Evolutionary conservation across 495 filamentous ascomycete species (phyloP).

Genomic region (Cenococcum geophilum): DNA sequence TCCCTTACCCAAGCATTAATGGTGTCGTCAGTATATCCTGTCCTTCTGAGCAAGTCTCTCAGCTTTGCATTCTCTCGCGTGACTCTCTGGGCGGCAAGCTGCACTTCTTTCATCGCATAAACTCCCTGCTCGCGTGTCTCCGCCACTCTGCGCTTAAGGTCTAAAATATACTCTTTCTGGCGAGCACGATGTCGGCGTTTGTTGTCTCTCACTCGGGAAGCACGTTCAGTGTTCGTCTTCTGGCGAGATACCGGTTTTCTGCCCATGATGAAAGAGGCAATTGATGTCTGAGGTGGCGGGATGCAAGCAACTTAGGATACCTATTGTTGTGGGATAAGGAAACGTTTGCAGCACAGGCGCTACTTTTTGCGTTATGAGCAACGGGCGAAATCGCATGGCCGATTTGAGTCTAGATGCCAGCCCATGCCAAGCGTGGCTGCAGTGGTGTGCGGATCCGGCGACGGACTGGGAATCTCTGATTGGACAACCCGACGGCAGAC

Average conservation of each 20-base stretch:
- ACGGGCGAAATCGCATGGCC: no score
- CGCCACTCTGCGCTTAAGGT: conserved; percentile 12
- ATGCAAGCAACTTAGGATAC: no score
- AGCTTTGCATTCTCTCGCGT: conserved; percentile 14
- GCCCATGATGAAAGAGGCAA: no score
- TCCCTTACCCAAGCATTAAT: conserved; percentile 20
- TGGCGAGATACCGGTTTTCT: not conserved
- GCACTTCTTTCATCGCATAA: conserved; percentile 18
- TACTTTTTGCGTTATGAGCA: no score
- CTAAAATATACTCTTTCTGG: conserved; percentile 12
- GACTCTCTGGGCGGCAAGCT: conserved; percentile 16
- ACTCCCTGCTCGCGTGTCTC: conserved; percentile 13
- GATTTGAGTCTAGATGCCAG: no score
- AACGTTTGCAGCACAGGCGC: no score
- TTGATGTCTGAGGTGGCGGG: no score
- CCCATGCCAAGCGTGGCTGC: no score
- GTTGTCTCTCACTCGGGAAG: conserved; percentile 20
- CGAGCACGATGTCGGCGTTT: conserved; percentile 21
- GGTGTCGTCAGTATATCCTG: conserved; percentile 8
- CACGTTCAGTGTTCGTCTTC: conserved; percentile 15
- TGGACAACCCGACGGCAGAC: not conserved
- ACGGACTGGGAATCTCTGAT: conserved; percentile 4
- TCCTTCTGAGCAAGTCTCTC: conserved; percentile 11
- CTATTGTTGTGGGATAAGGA: no score
- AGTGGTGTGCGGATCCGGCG: no score